Base-by-base conservation (phyloP, 805 yeast genomes). In the Candida krabiensis region DNA sequence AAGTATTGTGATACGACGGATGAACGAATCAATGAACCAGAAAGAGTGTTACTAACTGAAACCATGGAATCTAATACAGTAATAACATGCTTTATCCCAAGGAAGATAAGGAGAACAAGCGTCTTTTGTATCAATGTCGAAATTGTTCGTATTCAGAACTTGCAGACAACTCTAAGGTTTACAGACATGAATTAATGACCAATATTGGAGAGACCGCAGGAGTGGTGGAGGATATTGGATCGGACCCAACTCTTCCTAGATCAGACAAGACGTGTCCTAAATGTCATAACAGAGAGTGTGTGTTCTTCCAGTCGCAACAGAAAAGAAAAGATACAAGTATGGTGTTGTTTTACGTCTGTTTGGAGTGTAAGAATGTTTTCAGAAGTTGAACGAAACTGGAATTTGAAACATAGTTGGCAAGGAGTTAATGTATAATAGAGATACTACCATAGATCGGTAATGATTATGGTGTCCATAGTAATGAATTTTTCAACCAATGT, bases 21-120 rank as follows among this genome's bases (percentile, higher is more conserved):
- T n/a, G n/a, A n/a, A n/a, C n/a, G n/a, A n/a, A n/a, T n/a, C n/a
- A n/a, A n/a, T n/a, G n/a, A n/a, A n/a, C n/a, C n/a, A n/a, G n/a
- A n/a, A n/a, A n/a, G n/a, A n/a, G n/a, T n/a, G n/a, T n/a, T n/a
- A n/a, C n/a, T n/a, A n/a, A n/a, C n/a, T n/a, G n/a, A n/a, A n/a
- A n/a, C n/a, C n/a, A n/a, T n/a, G n/a, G n/a, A n/a, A n/a, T n/a
- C n/a, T 21, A 11, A 11, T 21, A 13, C 28, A 52, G 95, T 77
- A 93, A 93, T 75, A 93, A 93, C 62, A 93, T 93, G 99, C 76
- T 93, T 67, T 93, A 93, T 63, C 99, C 99, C 15, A 80, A 87
- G 51, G 99, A 93, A 69, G 98, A 93, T 61, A 86, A 84, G 57
- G 87, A 83, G 41, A 71, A 77, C 49, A 79, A 77, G 58, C 64